Percentiles rank a stretch among this genome's conserved stretches.
Evolutionary conservation across 2,329 filamentous ascomycete species (phyloP).

Genomic region (Pseudofabraea citricarpa): DNA sequence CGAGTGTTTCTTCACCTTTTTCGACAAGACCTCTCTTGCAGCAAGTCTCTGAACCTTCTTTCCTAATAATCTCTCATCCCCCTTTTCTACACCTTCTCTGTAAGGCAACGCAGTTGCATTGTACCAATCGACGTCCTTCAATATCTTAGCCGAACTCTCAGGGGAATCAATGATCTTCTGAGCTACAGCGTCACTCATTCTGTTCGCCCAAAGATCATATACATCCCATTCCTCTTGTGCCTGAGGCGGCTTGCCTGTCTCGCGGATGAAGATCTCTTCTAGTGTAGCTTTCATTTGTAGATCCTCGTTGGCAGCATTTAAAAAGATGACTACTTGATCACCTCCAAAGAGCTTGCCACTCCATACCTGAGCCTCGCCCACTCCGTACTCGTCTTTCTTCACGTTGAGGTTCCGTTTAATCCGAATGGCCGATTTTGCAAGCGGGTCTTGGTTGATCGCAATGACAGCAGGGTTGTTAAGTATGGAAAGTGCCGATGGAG

Average conservation of each 20-base stretch:
- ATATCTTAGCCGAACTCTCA: conserved; percentile 10
- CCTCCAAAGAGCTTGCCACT: conserved; percentile 36
- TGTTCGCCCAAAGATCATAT: conserved; percentile 46
- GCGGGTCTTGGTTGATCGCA: conserved; percentile 17
- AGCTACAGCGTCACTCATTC: conserved; percentile 40
- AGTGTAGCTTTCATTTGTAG: conserved; percentile 41
- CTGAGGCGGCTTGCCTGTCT: conserved; percentile 33
- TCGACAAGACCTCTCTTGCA: conserved; percentile 33
- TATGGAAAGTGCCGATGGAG: conserved; percentile 26
- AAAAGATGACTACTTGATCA: conserved; percentile 35
- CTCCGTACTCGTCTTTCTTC: conserved; percentile 32
- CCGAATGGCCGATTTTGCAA: conserved; percentile 34
- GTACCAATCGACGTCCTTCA: conserved; percentile 27
- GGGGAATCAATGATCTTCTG: conserved; percentile 35
- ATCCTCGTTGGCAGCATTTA: conserved; percentile 40
- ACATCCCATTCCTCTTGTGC: conserved; percentile 40
- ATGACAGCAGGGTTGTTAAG: conserved; percentile 10
- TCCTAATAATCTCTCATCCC: conserved; percentile 40
- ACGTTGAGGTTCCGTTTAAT: conserved; percentile 31
- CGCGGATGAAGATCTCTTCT: conserved; percentile 44
- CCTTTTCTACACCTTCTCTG: conserved; percentile 35
- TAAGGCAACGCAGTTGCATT: conserved; percentile 41
- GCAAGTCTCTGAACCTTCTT: conserved; percentile 35
- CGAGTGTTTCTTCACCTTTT: conserved; percentile 38
- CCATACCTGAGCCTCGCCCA: conserved; percentile 43